Base-by-base conservation (phyloP, 139 green algal species). In the Closterium sp. region DNA sequence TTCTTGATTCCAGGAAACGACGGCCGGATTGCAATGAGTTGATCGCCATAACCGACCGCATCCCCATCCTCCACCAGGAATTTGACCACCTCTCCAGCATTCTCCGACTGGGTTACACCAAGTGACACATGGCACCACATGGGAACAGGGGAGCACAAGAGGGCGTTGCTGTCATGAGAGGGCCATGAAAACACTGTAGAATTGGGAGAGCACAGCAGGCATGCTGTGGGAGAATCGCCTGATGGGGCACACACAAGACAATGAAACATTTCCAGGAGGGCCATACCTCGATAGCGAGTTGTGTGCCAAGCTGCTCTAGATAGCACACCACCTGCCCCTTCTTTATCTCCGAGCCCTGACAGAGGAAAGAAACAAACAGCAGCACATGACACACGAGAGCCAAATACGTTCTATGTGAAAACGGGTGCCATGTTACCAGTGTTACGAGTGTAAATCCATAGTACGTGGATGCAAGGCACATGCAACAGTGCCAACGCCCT, bases 241-340 rank as follows among this genome's bases (percentile, higher is more conserved):
- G 38, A 9, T 50, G 38, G 5, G 38, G 38, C 38, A 50, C 38
- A 50, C 38, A 50, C 38, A 50, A 50, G 38, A 13, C 5, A 50
- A 50, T 50, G 38, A 50, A 13, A 50, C 7, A 50, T 50, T 13
- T 27, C 17, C 17, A 79, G 17, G 17, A 24, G 17, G 17, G 17
- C 13, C 19, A 79, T 79, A 87, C 85, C 96, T 98, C 96, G 89
- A 99, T 92, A 9, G 96, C 95, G 31, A 97, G 96, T 90, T 97
- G 97, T 62, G 97, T 99, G n/a, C 97, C 97, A 31, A 99, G 96
- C 96, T 99, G 97, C 96, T 99, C 97, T 62, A 99, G 95, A 88
- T 96, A 99, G 62, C 93, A 96, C 85, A 99, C 86, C 9, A 93
- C 90, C 94, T 98, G 97, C 0, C 97, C 97, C 94, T 97, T 97